phyloP scores from a whole-genome alignment of 768 basidiomycete species.

The Tylopilus plumbeoviolaceoides region DNA sequence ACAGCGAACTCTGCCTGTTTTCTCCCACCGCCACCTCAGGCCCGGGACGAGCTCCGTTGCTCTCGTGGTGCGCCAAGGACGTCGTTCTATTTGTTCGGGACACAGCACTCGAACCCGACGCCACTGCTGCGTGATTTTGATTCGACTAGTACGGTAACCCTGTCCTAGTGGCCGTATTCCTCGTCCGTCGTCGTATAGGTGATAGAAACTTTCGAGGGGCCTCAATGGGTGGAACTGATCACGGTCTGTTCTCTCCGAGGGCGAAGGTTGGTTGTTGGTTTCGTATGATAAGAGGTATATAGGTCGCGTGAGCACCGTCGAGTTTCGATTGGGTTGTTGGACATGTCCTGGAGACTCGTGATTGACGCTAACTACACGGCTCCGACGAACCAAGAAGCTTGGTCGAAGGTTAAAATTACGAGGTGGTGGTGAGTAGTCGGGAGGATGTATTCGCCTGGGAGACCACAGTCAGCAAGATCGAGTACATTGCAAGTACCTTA shows the following conservation, averaged over 20 bases:
- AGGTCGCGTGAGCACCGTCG: too few species aligned
- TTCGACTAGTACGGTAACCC: constrained; percentile 10
- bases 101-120: background rate
- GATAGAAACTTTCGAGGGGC: constrained; percentile 21
- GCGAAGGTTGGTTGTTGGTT: constrained; percentile 7
- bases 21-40: background rate
- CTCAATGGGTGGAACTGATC: constrained; percentile 23
- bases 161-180: constrained; percentile 10
- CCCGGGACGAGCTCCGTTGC: constrained; percentile 9
- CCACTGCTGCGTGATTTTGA: constrained; percentile 1
- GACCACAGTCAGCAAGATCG: constrained; percentile 2
- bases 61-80: background rate
- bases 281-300: constrained; percentile 6
- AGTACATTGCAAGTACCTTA: constrained; percentile 1
- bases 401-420: constrained; percentile 17
- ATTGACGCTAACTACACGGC: background rate
- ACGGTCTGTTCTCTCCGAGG: constrained; percentile 19
- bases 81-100: constrained; percentile 8
- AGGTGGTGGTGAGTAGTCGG: constrained; percentile 19
- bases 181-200: constrained; percentile 19
- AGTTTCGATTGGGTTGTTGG: constrained; percentile 1
- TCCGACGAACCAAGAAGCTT: constrained; percentile 14
- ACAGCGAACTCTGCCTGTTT: constrained; percentile 18
- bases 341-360: constrained; percentile 9
- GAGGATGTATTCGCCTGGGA: constrained; percentile 22